Evolutionary conservation across 768 basidiomycete species (phyloP).

Genomic region (Gymnopilus dilepis): DNA sequence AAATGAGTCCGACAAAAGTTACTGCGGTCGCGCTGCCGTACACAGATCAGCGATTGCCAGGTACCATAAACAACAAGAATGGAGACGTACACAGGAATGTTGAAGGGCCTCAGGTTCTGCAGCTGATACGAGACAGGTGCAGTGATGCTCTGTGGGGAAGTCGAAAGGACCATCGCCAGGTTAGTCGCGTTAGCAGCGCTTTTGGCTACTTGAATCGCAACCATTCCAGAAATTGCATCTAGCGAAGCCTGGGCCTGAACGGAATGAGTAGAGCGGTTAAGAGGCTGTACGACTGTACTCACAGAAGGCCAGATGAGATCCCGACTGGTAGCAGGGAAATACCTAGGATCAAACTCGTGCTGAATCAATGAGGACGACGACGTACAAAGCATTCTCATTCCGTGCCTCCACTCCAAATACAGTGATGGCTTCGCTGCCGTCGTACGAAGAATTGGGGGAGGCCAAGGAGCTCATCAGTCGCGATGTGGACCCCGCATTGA

Average conservation of each 20-base stretch:
- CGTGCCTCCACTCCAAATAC: conserved; percentile 54
- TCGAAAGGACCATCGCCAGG: conserved; percentile 41
- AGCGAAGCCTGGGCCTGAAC: conserved; percentile 42
- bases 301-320: conserved; percentile 38
- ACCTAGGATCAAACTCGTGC: background rate
- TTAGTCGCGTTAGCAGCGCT: conserved; percentile 35
- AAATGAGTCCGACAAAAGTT: conserved; percentile 59
- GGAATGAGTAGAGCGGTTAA: background rate
- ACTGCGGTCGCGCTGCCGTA: conserved; percentile 52
- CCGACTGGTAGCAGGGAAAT: conserved; percentile 30
- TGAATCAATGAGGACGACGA: background rate
- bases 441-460: conserved; percentile 47
- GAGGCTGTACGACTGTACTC: conserved; percentile 4
- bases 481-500: conserved; percentile 45
- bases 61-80: background rate
- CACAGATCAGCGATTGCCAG: background rate
- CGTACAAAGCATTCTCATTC: conserved; percentile 66
- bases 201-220: conserved; percentile 37
- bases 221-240: conserved; percentile 36
- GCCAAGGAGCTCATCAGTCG: conserved; percentile 43
- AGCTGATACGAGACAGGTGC: conserved; percentile 54
- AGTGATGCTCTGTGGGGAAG: conserved; percentile 54
- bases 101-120: conserved; percentile 59
- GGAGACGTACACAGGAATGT: conserved; percentile 56
- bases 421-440: conserved; percentile 54